These are phyloP conservation scores for Lipomyces starkeyi DNA, from an alignment of 805 yeast species.

Conservation along the genomic window DNA sequence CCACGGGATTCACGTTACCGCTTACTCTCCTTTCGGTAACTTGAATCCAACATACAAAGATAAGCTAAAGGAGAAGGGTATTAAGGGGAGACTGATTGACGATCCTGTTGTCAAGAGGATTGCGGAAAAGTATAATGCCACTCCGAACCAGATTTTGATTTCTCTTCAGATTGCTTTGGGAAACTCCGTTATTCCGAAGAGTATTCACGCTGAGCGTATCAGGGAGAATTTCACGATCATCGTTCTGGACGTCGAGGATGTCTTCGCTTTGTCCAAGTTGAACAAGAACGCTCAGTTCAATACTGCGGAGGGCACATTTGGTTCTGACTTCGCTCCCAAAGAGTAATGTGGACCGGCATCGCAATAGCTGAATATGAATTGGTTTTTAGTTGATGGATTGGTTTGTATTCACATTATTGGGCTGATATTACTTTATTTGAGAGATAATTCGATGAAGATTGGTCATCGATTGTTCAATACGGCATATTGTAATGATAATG, in stretches of 20 bases:
- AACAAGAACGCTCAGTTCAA: constrained; percentile 7
- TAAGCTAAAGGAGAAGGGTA: background rate
- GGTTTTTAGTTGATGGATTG: background rate
- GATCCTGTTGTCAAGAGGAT: constrained; percentile 58
- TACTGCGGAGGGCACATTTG: constrained; percentile 7
- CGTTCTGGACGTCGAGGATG: constrained; percentile 9
- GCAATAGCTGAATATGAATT: background rate
- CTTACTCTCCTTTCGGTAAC: constrained; percentile 80
- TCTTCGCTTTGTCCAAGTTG: constrained; percentile 7
- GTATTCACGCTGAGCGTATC: constrained; percentile 7
- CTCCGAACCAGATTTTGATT: constrained; percentile 54
- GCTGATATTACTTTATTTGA: background rate
- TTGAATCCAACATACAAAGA: constrained; percentile 14
- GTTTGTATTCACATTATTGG: background rate
- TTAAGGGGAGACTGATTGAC: constrained; percentile 48
- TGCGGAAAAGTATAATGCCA: constrained; percentile 60
- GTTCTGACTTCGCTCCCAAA: background rate
- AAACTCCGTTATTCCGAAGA: constrained; percentile 19
- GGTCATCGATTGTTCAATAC: too few relatives aligned
- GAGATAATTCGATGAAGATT: too few relatives aligned
- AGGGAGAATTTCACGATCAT: constrained; percentile 4
- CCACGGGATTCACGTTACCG: constrained; percentile 66
- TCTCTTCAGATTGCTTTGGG: constrained; percentile 10
- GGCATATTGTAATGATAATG: too few relatives aligned
- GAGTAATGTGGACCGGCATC: background rate